These are phyloP conservation scores for Hymenoscyphus fructigenus DNA, from an alignment of 2,329 filamentous ascomycete species.

Conservation along the genomic window DNA sequence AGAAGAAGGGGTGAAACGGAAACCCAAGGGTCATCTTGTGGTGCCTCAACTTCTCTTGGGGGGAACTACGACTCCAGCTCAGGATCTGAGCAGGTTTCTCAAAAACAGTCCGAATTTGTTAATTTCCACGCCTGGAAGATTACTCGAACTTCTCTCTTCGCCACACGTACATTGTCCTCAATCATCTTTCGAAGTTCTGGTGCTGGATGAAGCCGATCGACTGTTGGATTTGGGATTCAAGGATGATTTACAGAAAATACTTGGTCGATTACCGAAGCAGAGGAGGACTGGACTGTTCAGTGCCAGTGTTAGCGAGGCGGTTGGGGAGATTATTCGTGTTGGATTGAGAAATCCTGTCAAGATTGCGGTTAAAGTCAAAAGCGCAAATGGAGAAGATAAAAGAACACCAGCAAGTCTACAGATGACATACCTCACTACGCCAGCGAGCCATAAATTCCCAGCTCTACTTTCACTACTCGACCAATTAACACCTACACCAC, in stretches of 20 bases:
- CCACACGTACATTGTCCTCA: conserved; percentile 85
- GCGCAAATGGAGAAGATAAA: conserved; percentile 74
- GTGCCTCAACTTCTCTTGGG: conserved; percentile 87
- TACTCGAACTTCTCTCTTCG: conserved; percentile 83
- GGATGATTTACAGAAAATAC: conserved; percentile 81
- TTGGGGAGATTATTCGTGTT: conserved; percentile 88
- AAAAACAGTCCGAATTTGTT: conserved; percentile 83
- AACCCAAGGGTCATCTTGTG: conserved; percentile 47
- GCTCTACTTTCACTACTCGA: conserved; percentile 69
- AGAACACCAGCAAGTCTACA: conserved; percentile 89
- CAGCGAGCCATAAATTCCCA: conserved; percentile 77
- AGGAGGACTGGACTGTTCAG: conserved; percentile 91
- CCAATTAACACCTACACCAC: conserved; percentile 68
- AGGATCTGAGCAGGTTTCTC: conserved; percentile 84
- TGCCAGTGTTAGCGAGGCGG: conserved; percentile 92
- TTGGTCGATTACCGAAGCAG: conserved; percentile 85
- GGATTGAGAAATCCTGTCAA: conserved; percentile 93
- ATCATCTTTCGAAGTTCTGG: conserved; percentile 85
- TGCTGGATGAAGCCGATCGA: conserved; percentile 92
- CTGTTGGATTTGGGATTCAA: conserved; percentile 93
- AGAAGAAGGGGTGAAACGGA: conserved; percentile 52
- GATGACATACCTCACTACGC: conserved; percentile 79
- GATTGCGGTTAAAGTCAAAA: conserved; percentile 89
- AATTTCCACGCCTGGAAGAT: conserved; percentile 84
- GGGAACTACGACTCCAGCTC: conserved; percentile 74